Evolutionary conservation across 2,329 filamentous ascomycete genomes (phyloP).

Genomic region (Alternaria burnsii): DNA sequence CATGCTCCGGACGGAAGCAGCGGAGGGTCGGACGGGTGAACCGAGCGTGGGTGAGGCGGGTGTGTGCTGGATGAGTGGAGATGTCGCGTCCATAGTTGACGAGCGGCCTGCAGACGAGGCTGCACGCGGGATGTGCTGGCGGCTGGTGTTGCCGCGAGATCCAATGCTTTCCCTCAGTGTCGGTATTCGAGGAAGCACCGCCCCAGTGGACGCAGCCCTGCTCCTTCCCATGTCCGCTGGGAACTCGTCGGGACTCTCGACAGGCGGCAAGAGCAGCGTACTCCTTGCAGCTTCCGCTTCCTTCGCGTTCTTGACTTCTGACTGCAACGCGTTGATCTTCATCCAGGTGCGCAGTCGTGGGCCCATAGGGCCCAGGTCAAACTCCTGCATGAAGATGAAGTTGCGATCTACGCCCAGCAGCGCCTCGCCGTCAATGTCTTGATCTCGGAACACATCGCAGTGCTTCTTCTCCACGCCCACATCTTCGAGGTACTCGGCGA

Average conservation of each 20-base stretch:
- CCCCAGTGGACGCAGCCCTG: constrained; percentile 55
- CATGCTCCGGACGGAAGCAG: constrained; percentile 81
- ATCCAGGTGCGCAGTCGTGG: constrained; percentile 93
- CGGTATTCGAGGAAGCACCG: constrained; percentile 51
- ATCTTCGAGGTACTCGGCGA: constrained; percentile 88
- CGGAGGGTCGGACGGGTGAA: constrained; percentile 69
- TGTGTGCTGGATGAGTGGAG: constrained; percentile 56
- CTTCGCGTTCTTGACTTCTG: constrained; percentile 75
- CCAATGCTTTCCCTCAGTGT: constrained; percentile 46
- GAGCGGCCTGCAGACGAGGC: constrained; percentile 45
- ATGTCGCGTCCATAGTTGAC: constrained; percentile 48
- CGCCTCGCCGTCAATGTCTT: constrained; percentile 95
- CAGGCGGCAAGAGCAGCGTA: constrained; percentile 48
- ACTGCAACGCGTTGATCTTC: constrained; percentile 90
- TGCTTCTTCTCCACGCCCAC: constrained; percentile 86
- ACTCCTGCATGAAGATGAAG: constrained; percentile 93
- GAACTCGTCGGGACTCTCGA: constrained; percentile 30
- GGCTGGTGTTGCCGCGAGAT: constrained; percentile 33
- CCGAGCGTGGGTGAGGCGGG: constrained; percentile 53
- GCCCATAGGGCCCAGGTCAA: constrained; percentile 90
- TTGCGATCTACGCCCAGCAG: constrained; percentile 94
- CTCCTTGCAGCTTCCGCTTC: constrained; percentile 44
- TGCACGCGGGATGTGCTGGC: constrained; percentile 43
- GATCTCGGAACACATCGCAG: constrained; percentile 92
- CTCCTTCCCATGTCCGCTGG: constrained; percentile 56